These are phyloP conservation scores for Taphrina confusa DNA, from an alignment of 1,139 yeast genomes.

Conservation along the genomic window DNA sequence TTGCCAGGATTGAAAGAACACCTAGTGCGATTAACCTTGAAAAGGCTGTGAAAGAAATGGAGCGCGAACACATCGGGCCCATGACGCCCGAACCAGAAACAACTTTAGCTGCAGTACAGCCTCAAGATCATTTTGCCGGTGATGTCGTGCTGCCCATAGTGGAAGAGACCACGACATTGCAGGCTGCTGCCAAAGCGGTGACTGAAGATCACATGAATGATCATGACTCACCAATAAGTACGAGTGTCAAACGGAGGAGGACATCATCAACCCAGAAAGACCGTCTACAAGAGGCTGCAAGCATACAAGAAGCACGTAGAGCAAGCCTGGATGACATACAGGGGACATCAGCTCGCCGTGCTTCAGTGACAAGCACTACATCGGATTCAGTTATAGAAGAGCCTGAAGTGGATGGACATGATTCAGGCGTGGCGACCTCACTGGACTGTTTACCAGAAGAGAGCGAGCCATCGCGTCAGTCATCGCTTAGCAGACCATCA, in stretches of 20 bases:
- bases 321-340: constrained; percentile 26
- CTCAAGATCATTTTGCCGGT: constrained; percentile 8
- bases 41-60: constrained; percentile 21
- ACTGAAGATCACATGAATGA: neutral
- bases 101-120: constrained; percentile 9
- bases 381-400: constrained; percentile 9
- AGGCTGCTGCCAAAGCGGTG: neutral
- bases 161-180: neutral
- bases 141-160: constrained; percentile 1
- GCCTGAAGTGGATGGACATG: constrained; percentile 17
- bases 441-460: constrained; percentile 30
- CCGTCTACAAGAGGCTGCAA: constrained; percentile 7
- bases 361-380: neutral
- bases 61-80: constrained; percentile 16
- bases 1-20: constrained; percentile 18
- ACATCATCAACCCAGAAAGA: neutral
- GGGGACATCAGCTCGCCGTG: constrained; percentile 13
- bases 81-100: constrained; percentile 14
- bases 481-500: constrained; percentile 11
- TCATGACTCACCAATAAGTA: neutral
- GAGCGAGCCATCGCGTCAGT: constrained; percentile 32
- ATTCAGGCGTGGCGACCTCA: constrained; percentile 23
- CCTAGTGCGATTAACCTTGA: constrained; percentile 29
- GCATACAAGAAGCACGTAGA: constrained; percentile 6
- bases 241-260: neutral